Conservation (phyloP, 2,329 filamentous ascomycete genomes). For the Xylaria sp. region DNA sequence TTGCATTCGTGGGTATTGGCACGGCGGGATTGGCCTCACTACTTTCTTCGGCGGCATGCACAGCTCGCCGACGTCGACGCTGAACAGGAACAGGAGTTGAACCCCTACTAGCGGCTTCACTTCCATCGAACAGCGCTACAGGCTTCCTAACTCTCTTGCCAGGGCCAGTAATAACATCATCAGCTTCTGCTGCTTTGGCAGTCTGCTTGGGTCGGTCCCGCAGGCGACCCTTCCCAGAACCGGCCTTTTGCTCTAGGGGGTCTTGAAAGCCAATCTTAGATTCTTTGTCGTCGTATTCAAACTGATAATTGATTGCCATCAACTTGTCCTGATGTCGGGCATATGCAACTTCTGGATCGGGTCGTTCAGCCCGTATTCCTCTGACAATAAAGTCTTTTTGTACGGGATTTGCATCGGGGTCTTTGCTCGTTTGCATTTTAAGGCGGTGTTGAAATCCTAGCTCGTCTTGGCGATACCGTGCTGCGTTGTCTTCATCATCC, state of each 20-base stretch:
- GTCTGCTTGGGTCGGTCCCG: conserved; percentile 69
- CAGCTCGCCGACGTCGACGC: conserved; percentile 45
- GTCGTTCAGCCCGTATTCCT: conserved; percentile 61
- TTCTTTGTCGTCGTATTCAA: conserved; percentile 69
- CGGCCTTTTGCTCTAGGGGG: conserved; percentile 66
- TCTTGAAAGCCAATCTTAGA: conserved; percentile 70
- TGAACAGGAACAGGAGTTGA: conserved; percentile 58
- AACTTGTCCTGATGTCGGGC: conserved; percentile 63
- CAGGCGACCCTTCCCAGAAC: conserved; percentile 64
- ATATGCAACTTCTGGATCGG: conserved; percentile 58
- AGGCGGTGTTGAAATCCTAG: conserved; percentile 54
- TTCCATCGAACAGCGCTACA: conserved; percentile 62
- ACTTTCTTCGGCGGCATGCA: conserved; percentile 43
- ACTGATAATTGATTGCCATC: conserved; percentile 69
- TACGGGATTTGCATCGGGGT: conserved; percentile 56
- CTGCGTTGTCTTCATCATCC: conserved; percentile 68
- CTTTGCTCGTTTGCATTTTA: conserved; percentile 56
- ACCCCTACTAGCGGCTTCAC: conserved; percentile 62
- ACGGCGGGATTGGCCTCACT: conserved; percentile 33
- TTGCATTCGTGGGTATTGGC: conserved; percentile 31
- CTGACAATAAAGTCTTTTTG: conserved; percentile 66
- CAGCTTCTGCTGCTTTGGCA: conserved; percentile 67
- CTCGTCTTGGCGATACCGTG: conserved; percentile 62
- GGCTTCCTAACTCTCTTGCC: conserved; percentile 67
- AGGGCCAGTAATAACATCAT: conserved; percentile 57